Base-by-base conservation (phyloP, 192 early-diverging fungal genomes). In the Chytriomyces sp. region DNA sequence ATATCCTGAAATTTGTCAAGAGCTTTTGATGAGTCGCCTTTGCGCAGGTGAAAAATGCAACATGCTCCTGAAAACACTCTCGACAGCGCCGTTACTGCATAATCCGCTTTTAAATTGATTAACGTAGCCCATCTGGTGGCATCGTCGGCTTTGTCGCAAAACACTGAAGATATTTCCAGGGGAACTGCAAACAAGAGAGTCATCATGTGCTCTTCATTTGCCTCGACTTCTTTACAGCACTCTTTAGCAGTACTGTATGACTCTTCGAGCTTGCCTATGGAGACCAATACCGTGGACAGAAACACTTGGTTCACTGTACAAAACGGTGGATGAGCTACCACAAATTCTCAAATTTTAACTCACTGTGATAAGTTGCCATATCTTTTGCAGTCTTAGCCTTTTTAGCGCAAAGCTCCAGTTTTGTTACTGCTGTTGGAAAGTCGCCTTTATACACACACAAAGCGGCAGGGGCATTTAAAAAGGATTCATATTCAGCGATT, bases 1-100 rank as follows among this genome's bases (percentile, higher is more conserved):
- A 70, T 70, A 39, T 59, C 57, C 44, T 70, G 55, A 31, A 70
- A 70, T 37, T 26, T 57, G 12, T 70, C 68, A 3, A 70, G 36
- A 5, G 55, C 68, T 40, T 59, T 70, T 44, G 34, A 19, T 17
- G 26, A 31, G 10, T 70, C 53, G 17, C 68, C 68, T 31, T 59
- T 70, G 7, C 68, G 32, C 33, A 70, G 25, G 28, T 70, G 38
- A 26, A 59, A 59, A 36, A 70, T 39, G 1, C 28, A 57, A 28
- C 56, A 57, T 6, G 57, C 19, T 39, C 68, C 68, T 19, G 14
- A 49, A 59, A 70, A 59, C 12, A 70, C 57, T 70, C 59, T 70
- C 12, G 68, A 8, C 54, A 70, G 39, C 7, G 57, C 26, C 14
- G 28, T 28, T 14, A 39, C 57, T 5, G 36, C 33, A 40, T 70